A percentile compares a stretch with the other conserved stretches of the same genome.
Conservation (phyloP, 2,329 filamentous ascomycete genomes). For the Ploettnerulaceae sp. region DNA sequence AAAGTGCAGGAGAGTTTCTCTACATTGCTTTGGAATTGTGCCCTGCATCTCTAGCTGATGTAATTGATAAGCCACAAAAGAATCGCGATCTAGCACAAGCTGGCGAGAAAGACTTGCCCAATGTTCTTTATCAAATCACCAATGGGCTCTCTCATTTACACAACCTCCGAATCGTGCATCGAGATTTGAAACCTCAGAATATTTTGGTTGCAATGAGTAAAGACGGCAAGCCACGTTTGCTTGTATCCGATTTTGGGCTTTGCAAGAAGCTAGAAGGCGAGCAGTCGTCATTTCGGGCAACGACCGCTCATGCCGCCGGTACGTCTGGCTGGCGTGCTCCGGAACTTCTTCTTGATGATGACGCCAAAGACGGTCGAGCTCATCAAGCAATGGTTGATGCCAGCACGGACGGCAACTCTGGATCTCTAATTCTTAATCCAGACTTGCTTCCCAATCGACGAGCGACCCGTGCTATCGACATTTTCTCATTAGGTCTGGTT, state of each 20-base stretch:
- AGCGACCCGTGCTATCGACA: conserved; percentile 92
- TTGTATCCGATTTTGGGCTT: conserved; percentile 96
- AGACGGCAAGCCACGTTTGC: conserved; percentile 68
- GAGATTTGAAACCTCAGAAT: conserved; percentile 96
- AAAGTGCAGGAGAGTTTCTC: conserved; percentile 81
- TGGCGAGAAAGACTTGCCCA: conserved; percentile 70
- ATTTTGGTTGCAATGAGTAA: conserved; percentile 78
- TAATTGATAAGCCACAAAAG: conserved; percentile 69
- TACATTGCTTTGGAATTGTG: conserved; percentile 96
- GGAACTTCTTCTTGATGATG: conserved; percentile 80
- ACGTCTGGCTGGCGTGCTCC: conserved; percentile 96
- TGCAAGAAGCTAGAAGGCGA: conserved; percentile 96
- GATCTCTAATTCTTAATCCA: conserved; percentile 51
- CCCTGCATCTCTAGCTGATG: conserved; percentile 86
- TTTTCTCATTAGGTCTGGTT: conserved; percentile 95
- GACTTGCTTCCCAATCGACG: conserved; percentile 63
- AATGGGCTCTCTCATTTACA: conserved; percentile 86
- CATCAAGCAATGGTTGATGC: conserved; percentile 42
- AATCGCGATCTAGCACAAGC: conserved; percentile 66
- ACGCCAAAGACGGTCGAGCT: conserved; percentile 45
- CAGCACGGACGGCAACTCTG: conserved; percentile 56
- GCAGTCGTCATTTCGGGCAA: conserved; percentile 90
- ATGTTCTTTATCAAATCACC: conserved; percentile 82
- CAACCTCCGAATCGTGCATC: conserved; percentile 88
- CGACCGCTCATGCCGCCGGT: conserved; percentile 86